Base-by-base conservation (phyloP, 352 stramenopile species). In the Globisporangium cylindrosporum region DNA sequence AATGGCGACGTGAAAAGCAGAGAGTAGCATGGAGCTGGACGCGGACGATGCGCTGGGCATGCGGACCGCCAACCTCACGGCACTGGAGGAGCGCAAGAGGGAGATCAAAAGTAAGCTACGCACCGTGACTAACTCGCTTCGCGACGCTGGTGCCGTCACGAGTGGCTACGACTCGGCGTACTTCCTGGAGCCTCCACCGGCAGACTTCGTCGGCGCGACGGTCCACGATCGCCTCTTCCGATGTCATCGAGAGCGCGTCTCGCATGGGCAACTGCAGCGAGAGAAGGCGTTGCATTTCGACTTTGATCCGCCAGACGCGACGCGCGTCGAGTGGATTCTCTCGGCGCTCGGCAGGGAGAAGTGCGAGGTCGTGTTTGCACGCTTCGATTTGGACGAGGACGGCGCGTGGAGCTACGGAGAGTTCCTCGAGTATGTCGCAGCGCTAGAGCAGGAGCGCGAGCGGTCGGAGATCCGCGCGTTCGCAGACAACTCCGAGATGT, bases 361-460 rank as follows among this genome's bases (percentile, higher is more conserved):
- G 62, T 93, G 85, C 68, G 59, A 56, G 18, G 55, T 48, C 15
- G 62, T 93, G 20, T 93, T 83, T 69, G 61, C 74, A 22, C 53
- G 75, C 14, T 93, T 93, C 41, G 82, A 93, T 56, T 54, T 59
- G 8, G 82, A 91, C 48, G 49, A 69, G 14, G 81, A 93, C 67
- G 80, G 75, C 20, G 56, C 59, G 38, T 91, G 82, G 85, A 80
- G 65, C 18, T 77, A 89, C 51, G 56, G 59, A 9, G 85, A 93
- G 67, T 93, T 93, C 24, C 51, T 78, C 29, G 82, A 90, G 54
- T 93, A 90, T 67, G 64, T 84, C 24, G 72, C 74, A 3, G 79
- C 71, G 18, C 53, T 91, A 20, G 66, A 85, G 48, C 54, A 68
- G 25, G 27, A 61, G 4, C 38, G 34, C 0, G 18, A 59, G 1